A percentile compares a stretch with the other conserved stretches of the same genome.
These are phyloP conservation scores for Aspergillus nidulans DNA, from an alignment of 495 filamentous ascomycete species.

Conservation along the genomic window DNA sequence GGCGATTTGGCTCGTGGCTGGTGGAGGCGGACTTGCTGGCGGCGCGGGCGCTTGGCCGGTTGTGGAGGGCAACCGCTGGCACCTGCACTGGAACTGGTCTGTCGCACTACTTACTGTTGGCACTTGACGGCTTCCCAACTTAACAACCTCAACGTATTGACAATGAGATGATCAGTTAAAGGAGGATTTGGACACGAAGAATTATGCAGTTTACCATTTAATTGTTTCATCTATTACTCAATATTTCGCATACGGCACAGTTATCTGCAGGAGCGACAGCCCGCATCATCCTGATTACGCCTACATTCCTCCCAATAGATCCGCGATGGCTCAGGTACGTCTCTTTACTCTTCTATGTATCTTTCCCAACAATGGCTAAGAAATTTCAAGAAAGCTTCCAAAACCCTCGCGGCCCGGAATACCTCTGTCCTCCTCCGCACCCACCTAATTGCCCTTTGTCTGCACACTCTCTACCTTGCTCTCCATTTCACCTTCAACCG, in stretches of 20 bases:
- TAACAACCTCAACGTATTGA: neutral
- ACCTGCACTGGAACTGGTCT: neutral
- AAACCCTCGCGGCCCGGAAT: slow-evolving; percentile 84
- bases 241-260: neutral
- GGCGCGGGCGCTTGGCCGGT: slow-evolving; percentile 22
- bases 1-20: slow-evolving; percentile 18
- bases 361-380: slow-evolving; percentile 2
- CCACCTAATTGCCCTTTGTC: slow-evolving; percentile 63
- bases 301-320: neutral
- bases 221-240: neutral
- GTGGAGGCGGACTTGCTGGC: slow-evolving; percentile 9
- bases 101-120: too few species aligned
- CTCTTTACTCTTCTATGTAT: neutral
- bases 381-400: slow-evolving; percentile 76
- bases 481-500: slow-evolving; percentile 62
- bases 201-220: neutral
- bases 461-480: slow-evolving; percentile 71
- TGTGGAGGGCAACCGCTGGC: slow-evolving; percentile 29
- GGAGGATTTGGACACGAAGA: neutral
- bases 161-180: neutral
- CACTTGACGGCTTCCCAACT: neutral
- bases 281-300: slow-evolving; percentile 5
- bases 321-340: slow-evolving; percentile 34
- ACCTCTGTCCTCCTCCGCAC: slow-evolving; percentile 66
- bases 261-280: neutral